Evolutionary conservation across 2,329 filamentous ascomycete genomes (phyloP).

Genomic region (Tothia fuscella): DNA sequence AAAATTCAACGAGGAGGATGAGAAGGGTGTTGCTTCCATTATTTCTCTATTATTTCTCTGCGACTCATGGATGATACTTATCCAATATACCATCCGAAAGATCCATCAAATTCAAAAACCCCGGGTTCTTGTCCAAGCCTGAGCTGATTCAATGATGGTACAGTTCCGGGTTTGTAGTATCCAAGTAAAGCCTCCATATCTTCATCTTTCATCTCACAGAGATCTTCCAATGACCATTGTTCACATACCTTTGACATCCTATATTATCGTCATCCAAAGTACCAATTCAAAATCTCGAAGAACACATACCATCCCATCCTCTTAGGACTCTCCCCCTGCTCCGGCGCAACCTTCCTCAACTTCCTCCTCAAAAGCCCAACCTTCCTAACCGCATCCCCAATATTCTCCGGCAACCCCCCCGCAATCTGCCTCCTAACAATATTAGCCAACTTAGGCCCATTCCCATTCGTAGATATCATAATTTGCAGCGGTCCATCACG

Average conservation of each 20-base stretch:
- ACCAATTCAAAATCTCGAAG: not conserved
- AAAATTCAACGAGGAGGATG: too few species aligned
- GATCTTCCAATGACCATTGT: conserved; percentile 69
- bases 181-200: conserved; percentile 71
- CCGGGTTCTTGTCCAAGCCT: conserved; percentile 27
- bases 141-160: conserved; percentile 33
- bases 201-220: conserved; percentile 68
- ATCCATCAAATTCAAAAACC: conserved; percentile 32
- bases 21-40: not conserved
- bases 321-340: conserved; percentile 62
- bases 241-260: conserved; percentile 93
- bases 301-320: conserved; percentile 70
- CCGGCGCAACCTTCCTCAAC: conserved; percentile 65
- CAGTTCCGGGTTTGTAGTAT: conserved; percentile 48
- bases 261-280: conserved; percentile 9
- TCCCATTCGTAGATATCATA: conserved; percentile 98
- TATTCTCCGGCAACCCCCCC: conserved; percentile 59
- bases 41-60: not conserved
- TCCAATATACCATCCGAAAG: conserved; percentile 28
- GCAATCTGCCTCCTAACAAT: conserved; percentile 77
- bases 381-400: conserved; percentile 73
- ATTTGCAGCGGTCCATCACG: conserved; percentile 91
- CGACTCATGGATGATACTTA: not conserved
- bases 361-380: conserved; percentile 71
- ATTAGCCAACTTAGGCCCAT: conserved; percentile 81